phyloP scores from a whole-genome alignment of 83 land plant species.

The Diphasiastrum complanatum region DNA sequence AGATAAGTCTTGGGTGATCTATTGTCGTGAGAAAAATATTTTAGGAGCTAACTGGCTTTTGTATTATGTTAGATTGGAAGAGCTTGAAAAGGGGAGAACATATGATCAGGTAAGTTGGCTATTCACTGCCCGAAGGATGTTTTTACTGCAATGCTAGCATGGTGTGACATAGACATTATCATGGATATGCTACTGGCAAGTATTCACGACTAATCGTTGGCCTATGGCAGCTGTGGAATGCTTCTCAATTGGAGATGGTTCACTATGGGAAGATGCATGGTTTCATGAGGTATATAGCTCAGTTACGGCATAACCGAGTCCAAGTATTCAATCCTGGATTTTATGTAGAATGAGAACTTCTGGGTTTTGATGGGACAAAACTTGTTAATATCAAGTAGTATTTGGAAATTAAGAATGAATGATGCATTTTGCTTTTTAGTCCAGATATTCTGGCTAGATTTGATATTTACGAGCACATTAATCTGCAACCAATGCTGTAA shows the following conservation, averaged over 20 bases:
- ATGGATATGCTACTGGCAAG: too few species aligned
- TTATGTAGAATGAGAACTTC: not conserved
- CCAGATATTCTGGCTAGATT: not conserved
- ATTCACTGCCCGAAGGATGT: too few species aligned
- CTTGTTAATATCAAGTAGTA: too few species aligned
- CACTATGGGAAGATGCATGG: slow-evolving; percentile 96
- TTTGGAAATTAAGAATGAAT: too few species aligned
- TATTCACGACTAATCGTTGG: too few species aligned
- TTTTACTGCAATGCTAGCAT: too few species aligned
- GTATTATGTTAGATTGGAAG: slow-evolving; percentile 52
- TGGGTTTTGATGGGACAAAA: slow-evolving; percentile 1
- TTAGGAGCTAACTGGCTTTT: not conserved
- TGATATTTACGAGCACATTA: not conserved
- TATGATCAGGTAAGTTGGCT: slow-evolving; percentile 64
- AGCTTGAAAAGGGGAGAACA: slow-evolving; percentile 87
- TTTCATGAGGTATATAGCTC: slow-evolving; percentile 90
- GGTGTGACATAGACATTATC: too few species aligned
- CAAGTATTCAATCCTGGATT: not conserved
- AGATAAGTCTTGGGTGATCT: too few species aligned
- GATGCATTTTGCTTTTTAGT: not conserved
- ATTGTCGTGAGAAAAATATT: too few species aligned
- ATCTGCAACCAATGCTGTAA: not conserved
- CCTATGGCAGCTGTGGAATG: slow-evolving; percentile 86
- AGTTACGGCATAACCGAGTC: not conserved
- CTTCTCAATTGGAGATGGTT: slow-evolving; percentile 93